Base-by-base conservation (phyloP, 2,329 filamentous ascomycete genomes). In the Clarireedia paspali region DNA sequence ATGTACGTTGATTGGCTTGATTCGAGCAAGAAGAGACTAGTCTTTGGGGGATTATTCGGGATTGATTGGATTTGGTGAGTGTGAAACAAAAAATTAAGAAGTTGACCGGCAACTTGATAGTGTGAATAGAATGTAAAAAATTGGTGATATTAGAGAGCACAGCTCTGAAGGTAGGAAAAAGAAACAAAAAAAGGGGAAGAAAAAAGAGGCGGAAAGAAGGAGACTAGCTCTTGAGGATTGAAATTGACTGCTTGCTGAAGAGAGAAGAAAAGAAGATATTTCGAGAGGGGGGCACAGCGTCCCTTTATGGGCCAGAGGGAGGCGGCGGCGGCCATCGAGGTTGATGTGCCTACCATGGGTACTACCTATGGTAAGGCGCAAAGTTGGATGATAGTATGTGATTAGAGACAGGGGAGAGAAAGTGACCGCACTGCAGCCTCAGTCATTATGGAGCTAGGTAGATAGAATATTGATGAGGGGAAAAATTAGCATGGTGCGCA, bases 221-320 rank as follows among this genome's bases (percentile, higher is more conserved):
- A 72, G 71, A 76, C 73, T 72, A 74, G 75, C 75, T 77, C 77
- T 77, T 69, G 72, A 70, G 66, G 68, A 74, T 56, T 30, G 46
- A 55, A 51, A 51, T 78, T 78, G 72, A 76, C 68, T 75, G 75
- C 83, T 87, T 87, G 84, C 84, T 85, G 77, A 77, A 77, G 83
- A 82, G 61, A 66, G 52, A 63, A 68, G 59, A 65, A 59, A 61
- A 62, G 50, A 59, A 55, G 59, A 53, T 27, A 44, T 53, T 50
- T 48, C 47, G 56, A 54, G 53, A 64, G 66, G 66, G 60, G 59
- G 55, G 6, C 51, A 38, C 47, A 50, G 40, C 57, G 51, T 59
- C 53, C 47, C 60, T 66, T 68, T 68, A 68, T 66, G 64, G 62
- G 51, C 53, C 57, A 42, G 27, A 44, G 30, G 47, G 38, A 45